Conservation (phyloP, 352 stramenopile genomes). For the Pythium rishiriense region DNA sequence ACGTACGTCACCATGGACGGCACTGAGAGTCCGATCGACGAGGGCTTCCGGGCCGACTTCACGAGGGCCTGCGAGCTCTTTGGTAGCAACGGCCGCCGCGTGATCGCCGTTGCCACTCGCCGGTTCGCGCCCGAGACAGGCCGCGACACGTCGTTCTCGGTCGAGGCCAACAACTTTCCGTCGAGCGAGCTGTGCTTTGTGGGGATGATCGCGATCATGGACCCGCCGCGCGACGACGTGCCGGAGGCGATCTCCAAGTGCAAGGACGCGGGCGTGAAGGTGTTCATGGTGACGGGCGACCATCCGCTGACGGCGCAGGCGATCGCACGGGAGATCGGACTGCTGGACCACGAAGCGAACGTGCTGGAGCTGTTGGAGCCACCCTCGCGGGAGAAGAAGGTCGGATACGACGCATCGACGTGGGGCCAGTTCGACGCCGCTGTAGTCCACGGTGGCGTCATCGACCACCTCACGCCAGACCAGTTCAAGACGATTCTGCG, state of each 20-base stretch:
- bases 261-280: slow-evolving; percentile 85
- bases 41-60: slow-evolving; percentile 44
- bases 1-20: slow-evolving; percentile 64
- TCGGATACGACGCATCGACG: background rate
- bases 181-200: slow-evolving; percentile 66
- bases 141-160: slow-evolving; percentile 35
- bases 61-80: slow-evolving; percentile 50
- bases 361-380: slow-evolving; percentile 36
- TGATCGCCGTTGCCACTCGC: slow-evolving; percentile 44
- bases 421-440: slow-evolving; percentile 11
- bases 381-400: slow-evolving; percentile 31
- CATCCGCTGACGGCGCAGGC: slow-evolving; percentile 84
- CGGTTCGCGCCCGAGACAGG: slow-evolving; percentile 26
- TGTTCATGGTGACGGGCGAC: slow-evolving; percentile 93
- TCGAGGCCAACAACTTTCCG: slow-evolving; percentile 44
- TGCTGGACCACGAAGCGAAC: slow-evolving; percentile 52
- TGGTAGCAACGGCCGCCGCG: slow-evolving; percentile 42
- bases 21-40: slow-evolving; percentile 38
- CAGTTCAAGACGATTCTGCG: background rate
- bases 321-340: slow-evolving; percentile 82
- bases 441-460: slow-evolving; percentile 4
- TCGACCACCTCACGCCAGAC: background rate
- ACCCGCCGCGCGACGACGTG: slow-evolving; percentile 84
- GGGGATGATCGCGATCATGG: slow-evolving; percentile 92
- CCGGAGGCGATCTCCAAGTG: slow-evolving; percentile 73